Percentiles rank a stretch among this genome's conserved stretches.
Conservation (phyloP, 768 basidiomycete species). For the Pleurotus cornucopiae region DNA sequence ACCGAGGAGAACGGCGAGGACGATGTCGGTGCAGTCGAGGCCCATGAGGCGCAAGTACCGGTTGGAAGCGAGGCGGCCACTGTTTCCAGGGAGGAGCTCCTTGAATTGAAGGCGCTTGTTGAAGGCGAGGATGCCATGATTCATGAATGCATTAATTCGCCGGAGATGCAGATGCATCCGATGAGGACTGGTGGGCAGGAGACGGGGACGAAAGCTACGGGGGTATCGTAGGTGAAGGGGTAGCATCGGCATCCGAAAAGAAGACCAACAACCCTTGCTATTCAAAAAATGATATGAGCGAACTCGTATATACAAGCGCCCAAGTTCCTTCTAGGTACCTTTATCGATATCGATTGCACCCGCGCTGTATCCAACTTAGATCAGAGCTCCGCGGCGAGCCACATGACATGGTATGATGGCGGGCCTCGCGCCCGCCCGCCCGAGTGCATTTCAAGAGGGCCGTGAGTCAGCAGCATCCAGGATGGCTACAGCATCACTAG, state of each 20-base stretch:
- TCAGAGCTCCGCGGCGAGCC: too few relatives aligned
- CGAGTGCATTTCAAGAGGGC: too few relatives aligned
- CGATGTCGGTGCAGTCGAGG: slow-evolving; percentile 41
- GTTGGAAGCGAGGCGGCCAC: slow-evolving; percentile 37
- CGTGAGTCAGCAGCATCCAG: too few relatives aligned
- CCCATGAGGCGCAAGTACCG: slow-evolving; percentile 58
- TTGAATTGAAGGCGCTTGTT: slow-evolving; percentile 38
- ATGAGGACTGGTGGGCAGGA: slow-evolving; percentile 1
- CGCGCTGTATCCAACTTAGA: too few relatives aligned
- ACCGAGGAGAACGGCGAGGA: slow-evolving; percentile 42
- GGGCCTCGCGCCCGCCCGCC: too few relatives aligned
- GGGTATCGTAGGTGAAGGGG: slow-evolving; percentile 45
- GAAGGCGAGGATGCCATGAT: slow-evolving; percentile 31
- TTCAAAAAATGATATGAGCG: too few relatives aligned
- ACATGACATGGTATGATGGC: too few relatives aligned
- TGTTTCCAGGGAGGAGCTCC: slow-evolving; percentile 29
- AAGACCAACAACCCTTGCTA: too few relatives aligned
- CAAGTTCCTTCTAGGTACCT: too few relatives aligned
- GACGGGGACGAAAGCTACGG: slow-evolving; percentile 11
- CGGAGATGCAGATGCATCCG: background rate
- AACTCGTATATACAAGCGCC: too few relatives aligned
- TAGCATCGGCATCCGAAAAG: slow-evolving; percentile 31
- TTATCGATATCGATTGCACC: too few relatives aligned
- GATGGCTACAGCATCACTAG: too few relatives aligned
- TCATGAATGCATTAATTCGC: slow-evolving; percentile 17